A percentile compares a stretch with the other conserved stretches of the same genome.
Evolutionary conservation across 2,329 filamentous ascomycete genomes (phyloP).

Genomic region (Coleophoma crateriformis): DNA sequence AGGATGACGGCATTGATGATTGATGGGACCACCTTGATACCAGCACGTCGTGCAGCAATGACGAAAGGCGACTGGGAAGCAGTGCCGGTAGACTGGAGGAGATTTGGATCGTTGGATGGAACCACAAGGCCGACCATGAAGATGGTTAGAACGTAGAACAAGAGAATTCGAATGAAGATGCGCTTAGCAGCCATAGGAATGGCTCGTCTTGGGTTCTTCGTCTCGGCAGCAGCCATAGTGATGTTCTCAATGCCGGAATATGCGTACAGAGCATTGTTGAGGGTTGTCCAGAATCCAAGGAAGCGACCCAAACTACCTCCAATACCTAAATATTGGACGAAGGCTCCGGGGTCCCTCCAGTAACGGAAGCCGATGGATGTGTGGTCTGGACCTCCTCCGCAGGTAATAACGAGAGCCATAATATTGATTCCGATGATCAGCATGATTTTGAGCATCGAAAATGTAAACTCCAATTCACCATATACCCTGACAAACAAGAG

Average conservation of each 20-base stretch:
- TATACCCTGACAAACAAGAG: conserved; percentile 32
- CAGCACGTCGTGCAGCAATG: conserved; percentile 62
- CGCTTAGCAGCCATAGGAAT: conserved; percentile 42
- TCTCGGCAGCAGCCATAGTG: conserved; percentile 47
- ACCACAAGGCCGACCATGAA: conserved; percentile 54
- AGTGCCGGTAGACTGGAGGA: conserved; percentile 42
- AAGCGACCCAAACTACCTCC: conserved; percentile 54
- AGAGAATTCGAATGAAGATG: conserved; percentile 46
- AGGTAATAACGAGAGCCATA: conserved; percentile 54
- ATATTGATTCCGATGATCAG: conserved; percentile 61
- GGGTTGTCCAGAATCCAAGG: conserved; percentile 49
- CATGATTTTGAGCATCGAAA: conserved; percentile 50
- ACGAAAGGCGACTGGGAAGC: conserved; percentile 57
- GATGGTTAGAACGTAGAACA: conserved; percentile 45
- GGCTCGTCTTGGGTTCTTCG: conserved; percentile 39
- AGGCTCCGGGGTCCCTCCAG: conserved; percentile 64
- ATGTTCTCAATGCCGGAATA: conserved; percentile 44
- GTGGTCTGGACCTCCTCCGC: conserved; percentile 55
- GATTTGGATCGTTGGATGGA: conserved; percentile 39
- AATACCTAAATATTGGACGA: conserved; percentile 55
- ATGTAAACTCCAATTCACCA: conserved; percentile 45
- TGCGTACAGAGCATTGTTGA: conserved; percentile 36
- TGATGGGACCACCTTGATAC: conserved; percentile 59
- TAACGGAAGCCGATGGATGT: conserved; percentile 60
- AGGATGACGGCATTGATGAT: conserved; percentile 73